These are phyloP conservation scores for Aquilaria malaccensis DNA, from an alignment of 345 rosid species.

Conservation along the genomic window DNA sequence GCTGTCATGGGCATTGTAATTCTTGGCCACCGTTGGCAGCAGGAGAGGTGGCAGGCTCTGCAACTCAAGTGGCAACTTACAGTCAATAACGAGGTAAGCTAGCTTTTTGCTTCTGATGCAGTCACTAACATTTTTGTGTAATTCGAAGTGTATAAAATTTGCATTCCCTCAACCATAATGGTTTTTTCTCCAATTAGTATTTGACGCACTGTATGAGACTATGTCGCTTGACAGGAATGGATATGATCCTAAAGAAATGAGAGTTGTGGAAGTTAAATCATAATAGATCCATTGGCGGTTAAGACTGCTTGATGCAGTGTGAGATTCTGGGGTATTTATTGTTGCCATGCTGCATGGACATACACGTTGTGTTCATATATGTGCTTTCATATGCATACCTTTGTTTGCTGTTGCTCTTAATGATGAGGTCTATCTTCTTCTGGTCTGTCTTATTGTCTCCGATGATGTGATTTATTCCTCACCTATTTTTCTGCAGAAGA, in stretches of 20 bases:
- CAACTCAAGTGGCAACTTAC: constrained; percentile 76
- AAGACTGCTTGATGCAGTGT: background rate
- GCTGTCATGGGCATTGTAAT: constrained; percentile 90
- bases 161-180: background rate
- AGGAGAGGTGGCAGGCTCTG: constrained; percentile 85
- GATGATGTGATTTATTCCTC: background rate
- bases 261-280: too few relatives aligned
- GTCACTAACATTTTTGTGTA: background rate
- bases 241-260: too few relatives aligned
- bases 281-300: too few relatives aligned
- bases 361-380: background rate
- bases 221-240: too few relatives aligned
- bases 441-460: background rate
- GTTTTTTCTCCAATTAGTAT: background rate
- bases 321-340: background rate
- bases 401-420: too few relatives aligned
- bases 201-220: background rate
- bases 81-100: constrained; percentile 58
- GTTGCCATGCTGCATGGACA: background rate
- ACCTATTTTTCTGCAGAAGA: constrained; percentile 34
- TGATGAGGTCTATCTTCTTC: background rate
- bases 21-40: constrained; percentile 96
- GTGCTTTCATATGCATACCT: background rate
- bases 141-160: background rate
- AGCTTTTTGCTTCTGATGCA: background rate